Conservation (phyloP, 2,329 filamentous ascomycete species). For the Ophiostoma tasmaniense region DNA sequence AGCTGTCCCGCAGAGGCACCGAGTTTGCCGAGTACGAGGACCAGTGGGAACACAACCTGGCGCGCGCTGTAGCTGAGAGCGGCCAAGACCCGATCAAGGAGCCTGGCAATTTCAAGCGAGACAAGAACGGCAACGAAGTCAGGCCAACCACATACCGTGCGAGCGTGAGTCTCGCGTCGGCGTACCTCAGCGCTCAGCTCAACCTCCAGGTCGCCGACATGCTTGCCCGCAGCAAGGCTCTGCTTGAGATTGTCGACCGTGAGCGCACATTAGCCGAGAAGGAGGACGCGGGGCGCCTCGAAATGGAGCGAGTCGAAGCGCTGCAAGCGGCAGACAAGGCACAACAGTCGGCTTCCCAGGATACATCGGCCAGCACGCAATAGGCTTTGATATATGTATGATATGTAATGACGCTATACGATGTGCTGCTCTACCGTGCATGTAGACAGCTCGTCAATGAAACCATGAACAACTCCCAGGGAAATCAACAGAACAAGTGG, state of each 20-base stretch:
- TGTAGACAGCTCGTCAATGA: not conserved
- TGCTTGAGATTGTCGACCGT: slow-evolving; percentile 33
- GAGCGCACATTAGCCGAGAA: slow-evolving; percentile 30
- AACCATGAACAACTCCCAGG: not conserved
- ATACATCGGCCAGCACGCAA: not conserved
- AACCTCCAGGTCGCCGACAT: slow-evolving; percentile 31
- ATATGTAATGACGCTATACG: not conserved
- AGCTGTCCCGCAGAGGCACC: slow-evolving; percentile 33
- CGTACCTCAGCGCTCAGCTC: slow-evolving; percentile 26
- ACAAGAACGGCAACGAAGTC: too few species aligned
- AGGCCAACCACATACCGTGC: slow-evolving; percentile 25
- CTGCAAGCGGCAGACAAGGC: not conserved
- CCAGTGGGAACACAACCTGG: slow-evolving; percentile 38
- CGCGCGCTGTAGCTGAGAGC: slow-evolving; percentile 23
- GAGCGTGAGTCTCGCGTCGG: slow-evolving; percentile 19
- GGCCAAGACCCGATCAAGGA: not conserved
- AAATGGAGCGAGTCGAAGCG: not conserved
- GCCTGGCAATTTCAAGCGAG: not conserved
- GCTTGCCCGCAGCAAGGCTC: slow-evolving; percentile 34
- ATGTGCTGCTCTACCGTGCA: not conserved
- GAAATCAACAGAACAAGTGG: not conserved
- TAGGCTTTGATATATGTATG: not conserved
- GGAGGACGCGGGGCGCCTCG: slow-evolving; percentile 24
- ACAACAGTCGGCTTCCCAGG: not conserved
- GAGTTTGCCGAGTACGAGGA: slow-evolving; percentile 34